phyloP scores from a whole-genome alignment of 768 basidiomycete species.

The Pholiota conissans region DNA sequence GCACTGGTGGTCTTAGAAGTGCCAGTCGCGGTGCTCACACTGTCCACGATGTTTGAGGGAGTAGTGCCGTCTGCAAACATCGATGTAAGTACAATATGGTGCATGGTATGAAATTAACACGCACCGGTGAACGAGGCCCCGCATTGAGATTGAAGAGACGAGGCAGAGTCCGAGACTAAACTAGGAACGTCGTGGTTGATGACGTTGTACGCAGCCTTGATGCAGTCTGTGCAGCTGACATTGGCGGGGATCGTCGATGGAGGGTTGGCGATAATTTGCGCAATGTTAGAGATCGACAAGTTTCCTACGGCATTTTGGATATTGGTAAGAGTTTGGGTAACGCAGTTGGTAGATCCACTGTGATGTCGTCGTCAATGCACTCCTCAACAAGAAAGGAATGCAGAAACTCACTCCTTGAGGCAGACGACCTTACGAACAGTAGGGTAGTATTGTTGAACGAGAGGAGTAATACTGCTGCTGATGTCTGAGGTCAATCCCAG shows the following conservation, averaged over 20 bases:
- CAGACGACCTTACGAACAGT: slow-evolving; percentile 55
- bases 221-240: slow-evolving; percentile 52
- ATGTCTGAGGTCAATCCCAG: slow-evolving; percentile 26
- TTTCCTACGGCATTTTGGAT: slow-evolving; percentile 42
- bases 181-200: slow-evolving; percentile 35
- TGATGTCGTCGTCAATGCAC: slow-evolving; percentile 1
- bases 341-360: slow-evolving; percentile 47
- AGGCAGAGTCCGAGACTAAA: slow-evolving; percentile 25
- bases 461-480: slow-evolving; percentile 26
- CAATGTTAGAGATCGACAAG: slow-evolving; percentile 34
- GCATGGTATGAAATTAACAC: slow-evolving; percentile 17
- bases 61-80: slow-evolving; percentile 34
- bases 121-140: slow-evolving; percentile 55
- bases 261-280: slow-evolving; percentile 16
- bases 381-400: background rate
- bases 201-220: slow-evolving; percentile 52
- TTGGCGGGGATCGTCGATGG: slow-evolving; percentile 29
- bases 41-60: slow-evolving; percentile 35
- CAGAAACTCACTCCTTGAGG: slow-evolving; percentile 58
- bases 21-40: slow-evolving; percentile 25
- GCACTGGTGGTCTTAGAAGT: slow-evolving; percentile 14
- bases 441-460: slow-evolving; percentile 58
- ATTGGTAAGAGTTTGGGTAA: slow-evolving; percentile 54
- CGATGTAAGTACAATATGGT: background rate
- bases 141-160: slow-evolving; percentile 38